Evolutionary conservation across 352 stramenopile genomes (phyloP).

Genomic region (Achlya hypogyna): DNA sequence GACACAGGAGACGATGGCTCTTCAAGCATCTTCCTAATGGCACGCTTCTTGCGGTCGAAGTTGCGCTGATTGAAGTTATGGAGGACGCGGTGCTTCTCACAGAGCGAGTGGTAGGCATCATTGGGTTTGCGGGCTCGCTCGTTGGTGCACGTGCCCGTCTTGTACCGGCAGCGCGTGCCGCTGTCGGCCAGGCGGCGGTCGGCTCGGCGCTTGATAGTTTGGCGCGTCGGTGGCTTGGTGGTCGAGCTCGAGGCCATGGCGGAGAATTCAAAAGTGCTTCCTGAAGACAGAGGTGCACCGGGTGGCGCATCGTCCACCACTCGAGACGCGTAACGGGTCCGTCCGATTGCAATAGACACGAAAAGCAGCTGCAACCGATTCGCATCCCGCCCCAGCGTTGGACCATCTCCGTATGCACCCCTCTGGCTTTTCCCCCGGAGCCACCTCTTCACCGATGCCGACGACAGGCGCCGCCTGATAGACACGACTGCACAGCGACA

Average conservation of each 20-base stretch:
- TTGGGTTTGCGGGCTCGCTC: background rate
- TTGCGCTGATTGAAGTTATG: slow-evolving; percentile 2
- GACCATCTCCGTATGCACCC: too few relatives aligned
- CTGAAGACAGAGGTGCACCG: too few relatives aligned
- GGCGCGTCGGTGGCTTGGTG: background rate
- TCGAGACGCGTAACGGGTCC: background rate
- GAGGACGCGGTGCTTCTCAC: background rate
- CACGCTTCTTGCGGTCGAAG: slow-evolving; percentile 4
- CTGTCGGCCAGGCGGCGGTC: background rate
- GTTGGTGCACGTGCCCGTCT: background rate
- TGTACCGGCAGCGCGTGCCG: background rate
- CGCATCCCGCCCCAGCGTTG: background rate
- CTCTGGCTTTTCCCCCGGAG: too few relatives aligned
- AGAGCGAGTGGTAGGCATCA: background rate
- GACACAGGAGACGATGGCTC: background rate
- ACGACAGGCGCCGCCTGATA: too few relatives aligned
- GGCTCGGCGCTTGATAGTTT: background rate
- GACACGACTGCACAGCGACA: too few relatives aligned
- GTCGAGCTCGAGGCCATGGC: background rate
- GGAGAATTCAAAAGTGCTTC: too few relatives aligned
- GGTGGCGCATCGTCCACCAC: slow-evolving; percentile 2
- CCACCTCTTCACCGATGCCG: too few relatives aligned
- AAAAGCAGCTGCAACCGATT: background rate
- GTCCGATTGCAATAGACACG: background rate
- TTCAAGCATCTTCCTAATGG: background rate